Conservation (phyloP, 78 protist species). For the Dictyostelium purpureum region DNA sequence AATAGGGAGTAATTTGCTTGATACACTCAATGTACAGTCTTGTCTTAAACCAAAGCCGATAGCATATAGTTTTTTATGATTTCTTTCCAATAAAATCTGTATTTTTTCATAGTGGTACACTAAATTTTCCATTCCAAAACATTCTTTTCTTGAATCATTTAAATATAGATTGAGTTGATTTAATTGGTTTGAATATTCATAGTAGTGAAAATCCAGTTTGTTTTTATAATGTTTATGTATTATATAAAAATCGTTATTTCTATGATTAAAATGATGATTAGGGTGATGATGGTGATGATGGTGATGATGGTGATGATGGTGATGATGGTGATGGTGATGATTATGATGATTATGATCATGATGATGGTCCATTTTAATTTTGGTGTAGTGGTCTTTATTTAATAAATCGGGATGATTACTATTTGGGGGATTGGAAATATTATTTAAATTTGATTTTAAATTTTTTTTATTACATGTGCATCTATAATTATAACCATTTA, state of each 20-base stretch:
- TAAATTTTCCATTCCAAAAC: not conserved
- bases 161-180: slow-evolving; percentile 11
- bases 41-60: not conserved
- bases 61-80: slow-evolving; percentile 35
- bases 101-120: not conserved
- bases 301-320: not conserved
- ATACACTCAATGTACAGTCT: not conserved
- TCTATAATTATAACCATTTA: not conserved
- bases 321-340: too few species aligned
- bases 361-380: too few species aligned
- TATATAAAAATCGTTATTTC: not conserved
- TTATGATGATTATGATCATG: too few species aligned
- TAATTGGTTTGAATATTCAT: not conserved
- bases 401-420: too few species aligned
- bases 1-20: not conserved
- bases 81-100: slow-evolving; percentile 1
- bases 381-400: too few species aligned
- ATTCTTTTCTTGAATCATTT: not conserved
- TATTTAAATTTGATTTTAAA: too few species aligned
- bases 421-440: too few species aligned
- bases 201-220: not conserved
- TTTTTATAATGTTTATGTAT: not conserved
- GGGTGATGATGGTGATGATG: not conserved
- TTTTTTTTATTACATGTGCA: too few species aligned
- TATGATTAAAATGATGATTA: not conserved